Evolutionary conservation across 179 eudicot species (phyloP), one percentile per base, ranked within the genome.

Genomic region (Monotropa hypopitys): DNA sequence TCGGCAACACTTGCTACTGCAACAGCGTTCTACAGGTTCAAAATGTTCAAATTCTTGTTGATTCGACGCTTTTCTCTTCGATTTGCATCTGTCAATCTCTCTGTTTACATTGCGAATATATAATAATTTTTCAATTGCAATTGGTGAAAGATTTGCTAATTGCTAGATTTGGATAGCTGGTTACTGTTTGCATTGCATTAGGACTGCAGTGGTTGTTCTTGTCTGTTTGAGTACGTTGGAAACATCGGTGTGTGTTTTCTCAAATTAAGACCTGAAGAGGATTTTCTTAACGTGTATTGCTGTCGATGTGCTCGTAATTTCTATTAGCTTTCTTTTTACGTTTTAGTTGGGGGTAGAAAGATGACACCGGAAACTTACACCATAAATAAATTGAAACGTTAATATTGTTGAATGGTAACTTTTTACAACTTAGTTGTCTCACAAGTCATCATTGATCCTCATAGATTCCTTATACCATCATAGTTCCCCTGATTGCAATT

Each of bases 1-100:
- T 91, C 76, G 94, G 97, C 81, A 91, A 92, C 42, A 92, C 97
- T 73, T 92, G 97, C 83, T 92, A 92, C 78, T 92, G 97, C 81
- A 92, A 92, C 82, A 90, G 94, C 78, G 97, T 92, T 53, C 81
- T 92, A 70, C 97, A 92, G 97, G 97, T 91, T 18, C 15, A 63
- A 5, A 28, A 26, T 11, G 16, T 77, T 80, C 57, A 15, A 38
- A 46, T 32, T 49, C 8, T 26, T 26, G 74, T 16, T 11, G 7
- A 42, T 56, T 15, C 42, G 4, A 61, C 16, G 11, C 70, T 4
- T 43, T 46, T 26, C 54, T 63, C 46, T 30, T 53, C 4, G 5
- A 61, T 8, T 57, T 38, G 62, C 67, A 2, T 53, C 28, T 40
- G 13, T 70, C 7, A 74, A 3, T 26, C 0, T 15, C 1, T 6